Base-by-base conservation (phyloP, 495 filamentous ascomycete genomes). In the Tuber borchii region DNA sequence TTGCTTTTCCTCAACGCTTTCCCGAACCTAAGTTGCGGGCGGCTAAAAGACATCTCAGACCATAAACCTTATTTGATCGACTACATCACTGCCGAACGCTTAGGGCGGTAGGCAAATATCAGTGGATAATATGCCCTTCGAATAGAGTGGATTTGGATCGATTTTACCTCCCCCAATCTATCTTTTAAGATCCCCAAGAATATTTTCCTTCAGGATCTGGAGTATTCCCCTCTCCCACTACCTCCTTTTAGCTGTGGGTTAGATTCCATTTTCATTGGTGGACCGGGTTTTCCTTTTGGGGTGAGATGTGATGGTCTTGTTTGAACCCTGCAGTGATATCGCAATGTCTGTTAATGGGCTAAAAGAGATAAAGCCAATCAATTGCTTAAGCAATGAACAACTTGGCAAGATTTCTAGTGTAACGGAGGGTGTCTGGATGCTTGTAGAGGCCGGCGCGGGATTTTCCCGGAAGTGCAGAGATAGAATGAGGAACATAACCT, bases 51-150 rank as follows among this genome's bases (percentile, higher is more conserved):
- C 51, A 61, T 61, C 10, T 12, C 31, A 31, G 51, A 31, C 26
- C n/a, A 61, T 61, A 61, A 61, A 61, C 51, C 51, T 61, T 61
- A 61, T 61, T 61, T 61, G n/a, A 61, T 61, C 51, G n/a, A 26
- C 51, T 31, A 31, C n/a, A 61, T 61, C n/a, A 16, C 51, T 61
- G 51, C 51, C 10, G 51, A 61, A 61, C n/a, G 51, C 51, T 16
- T 26, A 61, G n/a, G 31, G 51, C 51, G 51, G 51, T 1, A 31
- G n/a, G 5, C 12, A 16, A 61, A 26, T 61, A 31, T 31, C 12
- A 12, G 51, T 26, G 14, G 51, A 1, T 31, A 16, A 61, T 61
- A 31, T 61, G 51, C 51, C 51, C n/a, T 61, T 61, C n/a, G 51
- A 16, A 61, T 61, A 61, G 9, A n/a, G n/a, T 61, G 26, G 51